Conservation (phyloP, 2,329 filamentous ascomycete species). For the Teratosphaeria nubilosa region DNA sequence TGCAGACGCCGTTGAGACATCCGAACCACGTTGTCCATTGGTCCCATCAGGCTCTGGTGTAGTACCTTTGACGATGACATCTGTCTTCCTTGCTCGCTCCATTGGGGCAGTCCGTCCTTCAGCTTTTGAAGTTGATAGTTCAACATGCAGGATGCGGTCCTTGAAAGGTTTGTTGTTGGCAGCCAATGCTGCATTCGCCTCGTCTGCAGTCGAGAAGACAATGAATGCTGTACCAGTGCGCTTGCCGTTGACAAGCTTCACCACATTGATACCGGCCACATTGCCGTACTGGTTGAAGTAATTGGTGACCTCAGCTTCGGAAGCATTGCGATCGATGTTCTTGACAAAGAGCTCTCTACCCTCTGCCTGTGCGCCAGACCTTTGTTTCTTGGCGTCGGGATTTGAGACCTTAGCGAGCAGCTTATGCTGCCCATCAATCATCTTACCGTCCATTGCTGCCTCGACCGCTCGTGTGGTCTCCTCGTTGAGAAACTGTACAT, state of each 20-base stretch:
- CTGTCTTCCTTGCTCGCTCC: slow-evolving; percentile 20
- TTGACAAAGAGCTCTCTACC: slow-evolving; percentile 78
- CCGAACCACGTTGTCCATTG: slow-evolving; percentile 18
- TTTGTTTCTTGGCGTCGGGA: slow-evolving; percentile 64
- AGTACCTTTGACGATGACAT: slow-evolving; percentile 20
- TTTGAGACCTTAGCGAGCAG: slow-evolving; percentile 77
- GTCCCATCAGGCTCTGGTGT: slow-evolving; percentile 15
- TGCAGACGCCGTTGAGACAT: slow-evolving; percentile 19
- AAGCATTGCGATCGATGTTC: slow-evolving; percentile 69
- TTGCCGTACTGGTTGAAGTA: slow-evolving; percentile 67
- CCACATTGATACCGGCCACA: slow-evolving; percentile 62
- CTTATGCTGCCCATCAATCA: slow-evolving; percentile 57
- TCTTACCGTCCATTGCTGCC: slow-evolving; percentile 59
- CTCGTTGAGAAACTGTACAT: slow-evolving; percentile 71
- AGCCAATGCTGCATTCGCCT: slow-evolving; percentile 24
- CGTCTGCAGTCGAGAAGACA: slow-evolving; percentile 53
- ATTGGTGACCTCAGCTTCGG: slow-evolving; percentile 58
- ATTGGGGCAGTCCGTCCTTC: slow-evolving; percentile 15
- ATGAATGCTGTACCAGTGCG: slow-evolving; percentile 74
- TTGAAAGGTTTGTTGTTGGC: slow-evolving; percentile 25
- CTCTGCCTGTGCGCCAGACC: slow-evolving; percentile 73
- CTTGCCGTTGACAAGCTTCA: slow-evolving; percentile 56
- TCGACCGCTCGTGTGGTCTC: slow-evolving; percentile 58
- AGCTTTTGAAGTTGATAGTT: slow-evolving; percentile 20
- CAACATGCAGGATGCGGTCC: slow-evolving; percentile 26